phyloP scores from a whole-genome alignment of 1,284 basidiomycete species.

The Ceratobasidium sp. region DNA sequence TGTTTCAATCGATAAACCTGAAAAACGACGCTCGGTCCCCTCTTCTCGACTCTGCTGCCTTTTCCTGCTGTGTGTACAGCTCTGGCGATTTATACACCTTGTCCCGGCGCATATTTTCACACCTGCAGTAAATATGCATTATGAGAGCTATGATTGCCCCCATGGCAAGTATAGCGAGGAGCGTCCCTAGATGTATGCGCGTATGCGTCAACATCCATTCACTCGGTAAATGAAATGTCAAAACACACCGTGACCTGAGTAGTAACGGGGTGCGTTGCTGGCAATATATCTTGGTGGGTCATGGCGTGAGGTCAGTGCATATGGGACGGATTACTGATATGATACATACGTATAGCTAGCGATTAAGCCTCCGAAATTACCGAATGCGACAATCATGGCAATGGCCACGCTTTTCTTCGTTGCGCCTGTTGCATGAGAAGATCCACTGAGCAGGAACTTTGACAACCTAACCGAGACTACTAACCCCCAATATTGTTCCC shows the following conservation, averaged over 20 bases:
- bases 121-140: slow-evolving; percentile 14
- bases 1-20: slow-evolving; percentile 16
- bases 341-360: slow-evolving; percentile 53
- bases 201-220: not conserved
- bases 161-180: slow-evolving; percentile 16
- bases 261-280: slow-evolving; percentile 20
- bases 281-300: slow-evolving; percentile 21
- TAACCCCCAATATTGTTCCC: slow-evolving; percentile 56
- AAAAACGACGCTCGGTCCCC: slow-evolving; percentile 28
- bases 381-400: slow-evolving; percentile 55
- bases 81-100: slow-evolving; percentile 21
- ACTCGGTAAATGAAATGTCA: not conserved
- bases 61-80: slow-evolving; percentile 15
- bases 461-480: not conserved
- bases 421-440: slow-evolving; percentile 10
- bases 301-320: not conserved
- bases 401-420: slow-evolving; percentile 56
- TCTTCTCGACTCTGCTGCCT: not conserved
- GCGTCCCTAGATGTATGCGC: not conserved
- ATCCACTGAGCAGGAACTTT: slow-evolving; percentile 47
- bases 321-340: not conserved
- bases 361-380: slow-evolving; percentile 55
- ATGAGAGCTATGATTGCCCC: slow-evolving; percentile 11
- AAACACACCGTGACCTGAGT: slow-evolving; percentile 16
- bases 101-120: slow-evolving; percentile 8